phyloP scores from a whole-genome alignment of 2,329 filamentous ascomycete species.

The Pyrenochaeta sp. region DNA sequence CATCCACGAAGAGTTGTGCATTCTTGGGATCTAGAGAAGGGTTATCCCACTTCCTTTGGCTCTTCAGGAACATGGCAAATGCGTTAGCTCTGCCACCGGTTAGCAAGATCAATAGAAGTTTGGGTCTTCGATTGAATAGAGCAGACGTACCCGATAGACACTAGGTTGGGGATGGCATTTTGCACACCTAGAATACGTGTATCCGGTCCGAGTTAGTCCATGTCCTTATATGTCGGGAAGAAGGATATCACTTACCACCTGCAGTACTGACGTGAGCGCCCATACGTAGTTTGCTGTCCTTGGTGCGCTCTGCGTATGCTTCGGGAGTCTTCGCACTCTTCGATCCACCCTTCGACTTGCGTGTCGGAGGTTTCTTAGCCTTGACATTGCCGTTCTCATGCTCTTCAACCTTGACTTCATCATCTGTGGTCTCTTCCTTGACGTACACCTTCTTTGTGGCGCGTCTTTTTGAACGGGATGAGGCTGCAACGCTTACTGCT shows the following conservation, averaged over 20 bases:
- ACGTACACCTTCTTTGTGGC: constrained; percentile 25
- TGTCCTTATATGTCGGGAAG: background rate
- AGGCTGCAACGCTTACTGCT: constrained; percentile 7
- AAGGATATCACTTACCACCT: constrained; percentile 67
- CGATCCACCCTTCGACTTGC: constrained; percentile 58
- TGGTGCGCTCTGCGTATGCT: constrained; percentile 74
- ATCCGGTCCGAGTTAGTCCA: constrained; percentile 24
- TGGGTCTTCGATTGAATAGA: background rate
- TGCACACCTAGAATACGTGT: constrained; percentile 72
- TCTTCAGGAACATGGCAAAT: constrained; percentile 95
- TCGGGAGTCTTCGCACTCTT: constrained; percentile 55
- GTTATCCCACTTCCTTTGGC: constrained; percentile 92
- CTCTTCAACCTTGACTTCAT: constrained; percentile 16
- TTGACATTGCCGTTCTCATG: constrained; percentile 3
- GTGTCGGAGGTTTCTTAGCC: constrained; percentile 37
- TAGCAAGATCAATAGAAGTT: constrained; percentile 11
- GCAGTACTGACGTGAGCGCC: constrained; percentile 92
- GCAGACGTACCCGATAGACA: constrained; percentile 72
- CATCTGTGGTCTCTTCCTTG: constrained; percentile 19
- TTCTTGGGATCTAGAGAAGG: constrained; percentile 76
- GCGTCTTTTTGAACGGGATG: constrained; percentile 20
- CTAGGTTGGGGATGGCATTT: constrained; percentile 80
- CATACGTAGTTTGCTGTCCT: constrained; percentile 79
- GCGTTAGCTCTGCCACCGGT: constrained; percentile 74
- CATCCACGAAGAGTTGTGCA: constrained; percentile 71